phyloP scores from a whole-genome alignment of 2,329 filamentous ascomycete species.

The Ceratocystis alfenasii region DNA sequence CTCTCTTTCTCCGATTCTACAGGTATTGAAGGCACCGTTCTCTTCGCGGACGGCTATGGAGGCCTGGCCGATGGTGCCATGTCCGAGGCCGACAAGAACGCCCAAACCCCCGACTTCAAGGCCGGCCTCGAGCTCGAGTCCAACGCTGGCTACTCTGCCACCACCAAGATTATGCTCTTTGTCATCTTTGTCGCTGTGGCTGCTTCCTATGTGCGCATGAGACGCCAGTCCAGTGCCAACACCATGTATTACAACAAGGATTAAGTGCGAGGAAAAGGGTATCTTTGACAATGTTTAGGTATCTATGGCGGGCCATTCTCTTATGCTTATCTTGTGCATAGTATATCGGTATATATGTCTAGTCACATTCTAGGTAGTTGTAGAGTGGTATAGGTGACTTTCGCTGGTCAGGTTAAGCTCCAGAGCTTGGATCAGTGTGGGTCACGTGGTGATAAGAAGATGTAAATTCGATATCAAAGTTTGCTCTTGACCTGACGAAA shows the following conservation, averaged over 20 bases:
- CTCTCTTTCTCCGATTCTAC: constrained; percentile 2
- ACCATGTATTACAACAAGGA: constrained; percentile 16
- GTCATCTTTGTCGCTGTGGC: constrained; percentile 20
- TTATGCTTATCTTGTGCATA: neutral
- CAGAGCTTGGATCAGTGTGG: neutral
- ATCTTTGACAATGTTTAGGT: neutral
- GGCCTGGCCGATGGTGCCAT: constrained; percentile 20
- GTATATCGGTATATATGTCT: neutral
- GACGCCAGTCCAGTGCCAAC: constrained; percentile 10
- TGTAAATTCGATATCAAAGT: constrained; percentile 20
- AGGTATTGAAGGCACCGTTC: constrained; percentile 20
- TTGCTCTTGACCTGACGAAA: neutral
- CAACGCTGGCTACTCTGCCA: constrained; percentile 17
- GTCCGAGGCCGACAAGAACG: constrained; percentile 18
- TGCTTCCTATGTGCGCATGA: constrained; percentile 18
- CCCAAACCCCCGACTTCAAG: constrained; percentile 13
- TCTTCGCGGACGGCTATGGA: constrained; percentile 20
- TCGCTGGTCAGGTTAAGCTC: neutral
- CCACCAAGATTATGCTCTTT: constrained; percentile 20
- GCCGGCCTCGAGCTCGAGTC: neutral
- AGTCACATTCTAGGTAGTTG: neutral
- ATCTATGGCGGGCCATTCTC: neutral
- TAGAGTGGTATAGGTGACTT: neutral
- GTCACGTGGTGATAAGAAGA: constrained; percentile 20
- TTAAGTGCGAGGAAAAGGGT: neutral